A percentile compares a stretch with the other conserved stretches of the same genome.
These are phyloP conservation scores for Penicillium pancosmium DNA, from an alignment of 495 filamentous ascomycete genomes.

Conservation along the genomic window DNA sequence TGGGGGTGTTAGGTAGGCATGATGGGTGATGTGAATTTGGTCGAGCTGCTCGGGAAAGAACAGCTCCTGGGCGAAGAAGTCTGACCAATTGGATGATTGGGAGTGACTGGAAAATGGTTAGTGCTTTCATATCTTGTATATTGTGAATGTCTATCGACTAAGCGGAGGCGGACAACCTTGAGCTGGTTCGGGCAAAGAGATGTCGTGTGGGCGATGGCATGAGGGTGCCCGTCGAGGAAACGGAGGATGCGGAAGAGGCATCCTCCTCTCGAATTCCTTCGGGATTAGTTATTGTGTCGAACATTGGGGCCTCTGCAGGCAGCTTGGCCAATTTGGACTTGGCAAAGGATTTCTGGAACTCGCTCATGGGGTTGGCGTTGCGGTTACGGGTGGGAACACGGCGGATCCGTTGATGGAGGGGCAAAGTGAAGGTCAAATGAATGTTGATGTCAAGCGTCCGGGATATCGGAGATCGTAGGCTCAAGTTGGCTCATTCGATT, in stretches of 20 bases:
- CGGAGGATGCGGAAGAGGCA: conserved; percentile 70
- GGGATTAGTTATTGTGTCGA: conserved; percentile 33
- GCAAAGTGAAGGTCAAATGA: not conserved
- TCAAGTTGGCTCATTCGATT: too few relatives aligned
- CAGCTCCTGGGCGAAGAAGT: conserved; percentile 86
- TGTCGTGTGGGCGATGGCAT: conserved; percentile 76
- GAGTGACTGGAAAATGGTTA: conserved; percentile 17
- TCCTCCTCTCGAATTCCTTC: conserved; percentile 55
- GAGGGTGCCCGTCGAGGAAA: conserved; percentile 87
- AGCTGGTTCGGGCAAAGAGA: conserved; percentile 66
- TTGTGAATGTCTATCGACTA: not conserved
- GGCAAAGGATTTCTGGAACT: conserved; percentile 81
- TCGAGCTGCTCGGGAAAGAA: conserved; percentile 58
- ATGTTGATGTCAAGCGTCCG: not conserved
- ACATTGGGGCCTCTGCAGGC: conserved; percentile 57
- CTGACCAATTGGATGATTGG: conserved; percentile 73
- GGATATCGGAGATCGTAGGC: not conserved
- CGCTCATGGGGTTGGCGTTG: conserved; percentile 64
- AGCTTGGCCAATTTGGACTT: conserved; percentile 73
- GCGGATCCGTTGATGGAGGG: conserved; percentile 2
- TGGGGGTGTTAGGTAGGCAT: conserved; percentile 79
- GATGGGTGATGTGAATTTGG: conserved; percentile 61
- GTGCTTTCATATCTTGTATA: not conserved
- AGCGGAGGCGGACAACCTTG: conserved; percentile 43
- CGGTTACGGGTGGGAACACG: conserved; percentile 2